Conservation (phyloP, 352 stramenopile genomes). For the Globisporangium takayamanum region DNA sequence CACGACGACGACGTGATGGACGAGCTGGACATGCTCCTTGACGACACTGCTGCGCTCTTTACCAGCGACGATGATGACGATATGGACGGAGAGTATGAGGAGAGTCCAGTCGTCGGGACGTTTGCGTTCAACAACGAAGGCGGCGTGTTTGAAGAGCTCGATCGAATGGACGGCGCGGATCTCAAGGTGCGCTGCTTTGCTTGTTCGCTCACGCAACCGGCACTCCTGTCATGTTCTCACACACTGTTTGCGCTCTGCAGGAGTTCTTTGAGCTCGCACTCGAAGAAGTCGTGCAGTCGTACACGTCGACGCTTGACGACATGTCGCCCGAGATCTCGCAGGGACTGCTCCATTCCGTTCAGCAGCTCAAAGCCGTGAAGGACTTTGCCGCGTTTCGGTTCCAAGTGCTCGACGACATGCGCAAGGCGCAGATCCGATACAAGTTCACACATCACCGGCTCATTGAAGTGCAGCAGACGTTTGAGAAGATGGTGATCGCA, state of each 20-base stretch:
- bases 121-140: conserved; percentile 58
- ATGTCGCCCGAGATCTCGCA: conserved; percentile 47
- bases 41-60: conserved; percentile 37
- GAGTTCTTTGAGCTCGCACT: conserved; percentile 66
- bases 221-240: too few species aligned
- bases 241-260: conserved; percentile 10
- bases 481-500: conserved; percentile 57
- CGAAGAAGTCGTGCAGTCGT: conserved; percentile 51
- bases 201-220: background rate
- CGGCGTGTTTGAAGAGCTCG: conserved; percentile 53
- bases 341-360: conserved; percentile 30
- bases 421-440: conserved; percentile 30
- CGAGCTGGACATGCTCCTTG: conserved; percentile 43
- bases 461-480: conserved; percentile 58
- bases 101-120: conserved; percentile 37
- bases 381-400: conserved; percentile 46
- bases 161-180: conserved; percentile 64
- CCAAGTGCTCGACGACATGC: conserved; percentile 33
- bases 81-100: conserved; percentile 23
- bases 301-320: conserved; percentile 44
- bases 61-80: conserved; percentile 24
- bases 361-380: conserved; percentile 44
- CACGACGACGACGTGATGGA: conserved; percentile 31
- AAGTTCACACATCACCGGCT: conserved; percentile 58
- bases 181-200: conserved; percentile 36